Base-by-base conservation (phyloP, 129 eudicot species). In the Ambrosia trifida region DNA sequence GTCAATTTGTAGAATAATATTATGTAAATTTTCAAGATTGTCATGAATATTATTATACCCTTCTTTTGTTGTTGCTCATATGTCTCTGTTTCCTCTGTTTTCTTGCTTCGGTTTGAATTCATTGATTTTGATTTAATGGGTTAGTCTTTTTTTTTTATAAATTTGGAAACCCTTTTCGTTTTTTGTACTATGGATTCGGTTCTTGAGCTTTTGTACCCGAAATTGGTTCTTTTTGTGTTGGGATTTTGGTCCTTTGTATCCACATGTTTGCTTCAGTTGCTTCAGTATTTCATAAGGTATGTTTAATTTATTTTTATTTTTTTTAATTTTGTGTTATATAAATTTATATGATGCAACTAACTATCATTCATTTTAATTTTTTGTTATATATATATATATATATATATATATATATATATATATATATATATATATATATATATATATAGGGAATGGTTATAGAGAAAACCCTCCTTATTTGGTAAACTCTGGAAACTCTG, bases 271-370 rank as follows among this genome's bases (percentile, higher is more conserved):
- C 74, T 74, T 63, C 83, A 82, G 38, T 82, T 89, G 77, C 77
- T 93, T 68, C 61, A 77, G 19, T 75, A 79, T 76, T 35, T 81
- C 74, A 45, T 76, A 83, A 87, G 98, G 98, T 93, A 83, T 89
- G 81, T 10, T 16, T 7, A 3, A 20, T 36, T 43, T 53, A 63
- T 9, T 51, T 4, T 10, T 6, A 33, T 6, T 10, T 6, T 41
- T 6, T 41, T 33, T 20, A 10, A 2, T 38, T 31, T 24, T 1
- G 4, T 7, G 0, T 30, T 32, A 19, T 13, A 58, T 11, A 3
- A 0, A 24, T 24, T 24, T 24, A 24, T 24, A 24, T n/a, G n/a
- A n/a, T n/a, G n/a, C n/a, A n/a, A n/a, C n/a, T n/a, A n/a, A n/a
- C n/a, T n/a, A n/a, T n/a, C n/a, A n/a, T n/a, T n/a, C n/a, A n/a